These are phyloP conservation scores for Vigna mungo DNA, from an alignment of 306 rosid genomes.

Conservation along the genomic window DNA sequence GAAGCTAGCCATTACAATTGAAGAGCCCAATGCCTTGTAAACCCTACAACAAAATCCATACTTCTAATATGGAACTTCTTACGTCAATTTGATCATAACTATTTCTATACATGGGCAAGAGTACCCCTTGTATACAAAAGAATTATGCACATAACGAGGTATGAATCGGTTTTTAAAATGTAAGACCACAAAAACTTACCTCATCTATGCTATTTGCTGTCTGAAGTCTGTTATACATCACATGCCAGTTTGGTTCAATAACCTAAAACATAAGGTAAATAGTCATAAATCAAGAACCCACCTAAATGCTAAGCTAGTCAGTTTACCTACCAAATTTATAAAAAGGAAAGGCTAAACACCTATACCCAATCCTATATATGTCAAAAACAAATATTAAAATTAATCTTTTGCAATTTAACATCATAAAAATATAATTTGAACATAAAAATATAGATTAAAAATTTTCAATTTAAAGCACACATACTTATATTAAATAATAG, in stretches of 20 bases:
- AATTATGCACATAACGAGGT: conserved; percentile 14
- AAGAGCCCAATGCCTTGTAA: neutral
- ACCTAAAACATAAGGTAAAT: conserved; percentile 61
- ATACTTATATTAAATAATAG: neutral
- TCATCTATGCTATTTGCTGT: conserved; percentile 95
- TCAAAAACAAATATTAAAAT: neutral
- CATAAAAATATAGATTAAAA: conserved; percentile 19
- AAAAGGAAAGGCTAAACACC: conserved; percentile 27
- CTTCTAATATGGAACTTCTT: neutral
- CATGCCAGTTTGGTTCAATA: conserved; percentile 96
- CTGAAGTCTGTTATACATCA: conserved; percentile 87
- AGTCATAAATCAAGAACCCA: conserved; percentile 30
- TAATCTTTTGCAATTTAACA: conserved; percentile 26
- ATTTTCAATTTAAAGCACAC: conserved; percentile 24
- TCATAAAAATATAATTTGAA: conserved; percentile 19
- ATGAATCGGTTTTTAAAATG: conserved; percentile 31
- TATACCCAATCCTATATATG: conserved; percentile 1
- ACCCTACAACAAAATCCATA: neutral
- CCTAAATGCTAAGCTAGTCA: conserved; percentile 34
- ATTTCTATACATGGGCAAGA: neutral
- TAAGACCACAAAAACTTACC: conserved; percentile 51
- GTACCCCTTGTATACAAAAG: neutral
- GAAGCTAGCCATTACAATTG: neutral
- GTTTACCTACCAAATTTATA: conserved; percentile 38
- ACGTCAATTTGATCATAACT: neutral